A percentile compares a stretch with the other conserved stretches of the same genome.
Conservation (phyloP, 129 eudicot genomes). For the Rutidosis leptorrhynchoides region DNA sequence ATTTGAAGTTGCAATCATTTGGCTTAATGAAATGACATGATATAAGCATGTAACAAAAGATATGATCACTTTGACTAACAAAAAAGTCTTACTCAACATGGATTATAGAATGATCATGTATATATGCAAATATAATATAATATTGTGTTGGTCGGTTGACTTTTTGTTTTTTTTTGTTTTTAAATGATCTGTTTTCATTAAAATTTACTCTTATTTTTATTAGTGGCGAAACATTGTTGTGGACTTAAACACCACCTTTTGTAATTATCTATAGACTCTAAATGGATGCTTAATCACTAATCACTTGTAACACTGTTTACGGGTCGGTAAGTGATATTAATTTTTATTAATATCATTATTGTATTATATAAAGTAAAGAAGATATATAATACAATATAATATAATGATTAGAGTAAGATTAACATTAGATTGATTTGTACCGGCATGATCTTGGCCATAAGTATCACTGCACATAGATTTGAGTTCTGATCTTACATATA, state of each 20-base stretch:
- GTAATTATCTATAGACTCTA: constrained; percentile 23
- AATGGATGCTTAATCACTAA: constrained; percentile 44
- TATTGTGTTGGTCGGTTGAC: constrained; percentile 28
- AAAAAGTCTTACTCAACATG: constrained; percentile 6
- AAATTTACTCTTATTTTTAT: neutral
- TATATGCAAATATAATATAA: neutral
- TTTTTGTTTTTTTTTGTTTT: constrained; percentile 11
- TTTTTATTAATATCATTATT: no score
- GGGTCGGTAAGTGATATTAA: constrained; percentile 16
- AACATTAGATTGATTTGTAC: constrained; percentile 14
- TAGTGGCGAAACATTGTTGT: constrained; percentile 1
- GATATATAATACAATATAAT: no score
- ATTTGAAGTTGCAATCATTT: constrained; percentile 18
- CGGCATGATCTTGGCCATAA: constrained; percentile 3
- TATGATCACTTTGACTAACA: constrained; percentile 26
- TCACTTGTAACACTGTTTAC: constrained; percentile 32
- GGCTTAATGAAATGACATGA: constrained; percentile 23
- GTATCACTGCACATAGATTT: neutral
- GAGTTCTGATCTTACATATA: neutral
- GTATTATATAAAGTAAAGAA: no score
- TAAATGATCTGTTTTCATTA: neutral
- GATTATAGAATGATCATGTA: constrained; percentile 8
- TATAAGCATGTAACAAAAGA: constrained; percentile 22
- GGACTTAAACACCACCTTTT: constrained; percentile 9
- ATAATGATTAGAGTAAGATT: constrained; percentile 1